Percentiles rank a stretch among this genome's conserved stretches.
phyloP scores from a whole-genome alignment of 345 rosid species.

The Euphorbia peplus region DNA sequence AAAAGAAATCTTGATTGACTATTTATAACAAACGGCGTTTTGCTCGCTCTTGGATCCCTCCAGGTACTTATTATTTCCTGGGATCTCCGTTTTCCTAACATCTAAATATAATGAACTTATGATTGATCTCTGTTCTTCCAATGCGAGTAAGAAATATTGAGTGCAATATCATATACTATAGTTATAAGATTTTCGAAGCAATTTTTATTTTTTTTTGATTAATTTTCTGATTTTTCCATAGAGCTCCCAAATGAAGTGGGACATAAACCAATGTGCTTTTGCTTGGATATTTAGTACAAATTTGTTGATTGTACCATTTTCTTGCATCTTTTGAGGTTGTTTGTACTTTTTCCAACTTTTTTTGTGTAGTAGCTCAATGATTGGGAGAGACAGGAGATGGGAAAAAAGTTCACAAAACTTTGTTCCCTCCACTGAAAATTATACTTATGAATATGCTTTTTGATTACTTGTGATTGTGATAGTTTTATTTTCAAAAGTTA shows the following conservation, averaged over 20 bases:
- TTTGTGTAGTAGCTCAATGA: not conserved
- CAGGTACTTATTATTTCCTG: conserved; percentile 22
- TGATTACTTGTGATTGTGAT: not conserved
- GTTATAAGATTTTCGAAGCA: not conserved
- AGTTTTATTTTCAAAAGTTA: not conserved
- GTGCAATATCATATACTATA: conserved; percentile 8
- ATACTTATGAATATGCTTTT: not conserved
- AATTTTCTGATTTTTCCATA: not conserved
- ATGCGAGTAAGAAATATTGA: conserved; percentile 25
- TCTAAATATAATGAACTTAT: conserved; percentile 18
- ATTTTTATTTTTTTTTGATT: not conserved
- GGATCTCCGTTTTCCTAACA: conserved; percentile 8
- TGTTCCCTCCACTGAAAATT: not conserved
- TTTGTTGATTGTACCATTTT: not conserved
- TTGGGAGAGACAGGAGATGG: conserved; percentile 12
- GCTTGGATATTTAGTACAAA: not conserved
- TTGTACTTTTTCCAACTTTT: not conserved
- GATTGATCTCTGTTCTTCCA: conserved; percentile 17
- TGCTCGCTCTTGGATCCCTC: conserved; percentile 18
- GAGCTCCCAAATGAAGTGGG: not conserved
- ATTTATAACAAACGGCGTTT: conserved; percentile 8
- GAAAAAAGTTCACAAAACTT: not conserved
- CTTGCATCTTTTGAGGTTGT: conserved; percentile 1
- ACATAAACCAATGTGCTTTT: not conserved
- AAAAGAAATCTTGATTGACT: conserved; percentile 17